These are phyloP conservation scores for Blastocystis hominis DNA, from an alignment of 352 stramenopile genomes.

Conservation along the genomic window DNA sequence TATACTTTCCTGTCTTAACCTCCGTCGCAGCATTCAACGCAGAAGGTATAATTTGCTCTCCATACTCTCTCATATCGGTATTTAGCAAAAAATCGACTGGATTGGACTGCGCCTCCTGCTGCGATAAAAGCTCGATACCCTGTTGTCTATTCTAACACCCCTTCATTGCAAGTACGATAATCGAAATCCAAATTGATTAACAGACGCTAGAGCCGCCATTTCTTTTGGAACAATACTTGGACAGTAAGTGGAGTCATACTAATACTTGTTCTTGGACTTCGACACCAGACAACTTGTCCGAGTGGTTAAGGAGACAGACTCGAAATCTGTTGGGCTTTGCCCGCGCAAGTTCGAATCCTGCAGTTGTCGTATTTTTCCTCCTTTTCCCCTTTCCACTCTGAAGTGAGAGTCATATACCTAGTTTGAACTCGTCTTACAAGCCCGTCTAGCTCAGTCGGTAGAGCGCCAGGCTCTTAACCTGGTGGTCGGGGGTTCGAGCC, in stretches of 20 bases:
- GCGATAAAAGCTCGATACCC: not conserved
- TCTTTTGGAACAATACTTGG: too few species aligned
- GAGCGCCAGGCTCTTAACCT: not conserved
- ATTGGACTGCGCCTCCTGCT: not conserved
- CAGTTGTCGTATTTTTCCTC: not conserved
- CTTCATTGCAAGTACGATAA: not conserved
- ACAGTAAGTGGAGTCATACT: too few species aligned
- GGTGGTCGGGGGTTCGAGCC: not conserved
- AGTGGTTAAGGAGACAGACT: too few species aligned
- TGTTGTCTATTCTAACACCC: not conserved
- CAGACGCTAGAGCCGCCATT: not conserved
- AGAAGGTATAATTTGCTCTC: not conserved
- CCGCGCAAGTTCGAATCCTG: too few species aligned
- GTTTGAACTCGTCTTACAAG: not conserved
- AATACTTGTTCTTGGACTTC: too few species aligned
- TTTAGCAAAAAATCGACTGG: not conserved
- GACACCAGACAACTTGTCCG: too few species aligned
- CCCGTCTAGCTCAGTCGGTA: not conserved
- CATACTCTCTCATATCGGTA: slow-evolving; percentile 19
- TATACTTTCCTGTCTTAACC: not conserved
- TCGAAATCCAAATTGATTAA: not conserved
- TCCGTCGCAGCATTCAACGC: not conserved
- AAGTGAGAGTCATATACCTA: not conserved
- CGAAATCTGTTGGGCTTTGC: too few species aligned
- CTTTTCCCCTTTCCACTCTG: not conserved